Conservation (phyloP, 2,329 filamentous ascomycete species). For the Aspergillus caelatus region DNA sequence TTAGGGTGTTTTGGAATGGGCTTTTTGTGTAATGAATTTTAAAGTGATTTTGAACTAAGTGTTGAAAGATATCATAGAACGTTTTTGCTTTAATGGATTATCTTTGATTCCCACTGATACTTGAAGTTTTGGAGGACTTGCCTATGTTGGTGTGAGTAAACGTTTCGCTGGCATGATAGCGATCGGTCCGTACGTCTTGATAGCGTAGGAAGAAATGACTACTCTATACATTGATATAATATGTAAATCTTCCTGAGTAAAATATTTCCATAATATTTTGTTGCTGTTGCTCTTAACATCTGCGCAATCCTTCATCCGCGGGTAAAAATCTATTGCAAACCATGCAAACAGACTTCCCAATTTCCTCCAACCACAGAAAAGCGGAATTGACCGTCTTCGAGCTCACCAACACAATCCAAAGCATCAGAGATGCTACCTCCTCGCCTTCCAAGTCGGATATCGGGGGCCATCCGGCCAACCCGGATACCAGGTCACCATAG, state of each 20-base stretch:
- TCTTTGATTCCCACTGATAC: constrained; percentile 18
- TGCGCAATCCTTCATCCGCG: background rate
- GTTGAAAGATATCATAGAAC: constrained; percentile 22
- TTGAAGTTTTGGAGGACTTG: background rate
- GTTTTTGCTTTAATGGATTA: constrained; percentile 21
- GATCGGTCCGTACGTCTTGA: background rate
- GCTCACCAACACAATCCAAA: constrained; percentile 6
- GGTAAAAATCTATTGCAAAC: background rate
- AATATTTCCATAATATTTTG: background rate
- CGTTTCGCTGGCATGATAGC: background rate
- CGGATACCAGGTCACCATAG: constrained; percentile 34
- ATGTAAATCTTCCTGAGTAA: too few species aligned
- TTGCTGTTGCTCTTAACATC: background rate
- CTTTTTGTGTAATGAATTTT: constrained; percentile 13
- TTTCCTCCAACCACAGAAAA: background rate
- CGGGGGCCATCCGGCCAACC: constrained; percentile 38
- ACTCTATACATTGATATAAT: too few species aligned
- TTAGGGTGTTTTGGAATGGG: constrained; percentile 14
- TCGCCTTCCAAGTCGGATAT: constrained; percentile 44
- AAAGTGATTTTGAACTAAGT: constrained; percentile 17
- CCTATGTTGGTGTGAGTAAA: background rate
- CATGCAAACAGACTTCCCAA: constrained; percentile 15
- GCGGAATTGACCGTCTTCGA: background rate
- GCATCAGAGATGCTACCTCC: constrained; percentile 35
- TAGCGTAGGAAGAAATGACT: background rate